Conservation (phyloP, 1,139 yeast genomes). For the Taphrina pruni region DNA sequence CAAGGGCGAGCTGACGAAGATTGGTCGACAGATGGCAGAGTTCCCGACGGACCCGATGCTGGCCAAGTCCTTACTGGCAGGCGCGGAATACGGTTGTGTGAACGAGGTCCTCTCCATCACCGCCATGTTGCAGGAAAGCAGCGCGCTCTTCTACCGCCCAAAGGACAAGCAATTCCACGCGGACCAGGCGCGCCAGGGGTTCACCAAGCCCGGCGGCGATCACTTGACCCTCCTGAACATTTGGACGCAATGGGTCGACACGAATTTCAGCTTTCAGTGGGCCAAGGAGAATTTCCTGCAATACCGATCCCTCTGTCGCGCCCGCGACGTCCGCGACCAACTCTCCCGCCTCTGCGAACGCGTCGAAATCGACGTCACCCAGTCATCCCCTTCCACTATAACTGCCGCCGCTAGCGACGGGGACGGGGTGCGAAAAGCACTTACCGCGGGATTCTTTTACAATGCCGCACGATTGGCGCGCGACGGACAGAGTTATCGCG, state of each 20-base stretch:
- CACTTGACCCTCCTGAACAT: slow-evolving; percentile 76
- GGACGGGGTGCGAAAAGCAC: slow-evolving; percentile 64
- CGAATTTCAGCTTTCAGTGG: slow-evolving; percentile 79
- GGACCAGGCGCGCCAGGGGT: slow-evolving; percentile 64
- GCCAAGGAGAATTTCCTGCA: slow-evolving; percentile 85
- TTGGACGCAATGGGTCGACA: slow-evolving; percentile 76
- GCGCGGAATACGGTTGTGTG: slow-evolving; percentile 65
- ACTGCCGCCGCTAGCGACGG: slow-evolving; percentile 5
- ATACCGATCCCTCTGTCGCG: slow-evolving; percentile 71
- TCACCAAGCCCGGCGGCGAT: slow-evolving; percentile 70
- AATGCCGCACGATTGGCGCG: slow-evolving; percentile 73
- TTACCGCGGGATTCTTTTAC: slow-evolving; percentile 82
- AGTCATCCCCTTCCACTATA: no score
- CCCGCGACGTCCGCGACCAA: slow-evolving; percentile 75
- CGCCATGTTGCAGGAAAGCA: slow-evolving; percentile 83
- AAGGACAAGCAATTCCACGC: slow-evolving; percentile 72
- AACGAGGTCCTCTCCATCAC: slow-evolving; percentile 72
- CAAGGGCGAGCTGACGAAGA: slow-evolving; percentile 74
- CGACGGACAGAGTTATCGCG: slow-evolving; percentile 73
- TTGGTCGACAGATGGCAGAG: slow-evolving; percentile 87
- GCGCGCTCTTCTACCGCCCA: slow-evolving; percentile 73
- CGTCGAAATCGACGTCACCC: slow-evolving; percentile 57
- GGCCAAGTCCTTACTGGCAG: slow-evolving; percentile 72
- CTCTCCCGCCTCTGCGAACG: slow-evolving; percentile 66
- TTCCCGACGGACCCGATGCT: slow-evolving; percentile 92